A percentile compares a stretch with the other conserved stretches of the same genome.
phyloP scores from a whole-genome alignment of 1,284 basidiomycete species.

The Apiotrichum porosum region DNA sequence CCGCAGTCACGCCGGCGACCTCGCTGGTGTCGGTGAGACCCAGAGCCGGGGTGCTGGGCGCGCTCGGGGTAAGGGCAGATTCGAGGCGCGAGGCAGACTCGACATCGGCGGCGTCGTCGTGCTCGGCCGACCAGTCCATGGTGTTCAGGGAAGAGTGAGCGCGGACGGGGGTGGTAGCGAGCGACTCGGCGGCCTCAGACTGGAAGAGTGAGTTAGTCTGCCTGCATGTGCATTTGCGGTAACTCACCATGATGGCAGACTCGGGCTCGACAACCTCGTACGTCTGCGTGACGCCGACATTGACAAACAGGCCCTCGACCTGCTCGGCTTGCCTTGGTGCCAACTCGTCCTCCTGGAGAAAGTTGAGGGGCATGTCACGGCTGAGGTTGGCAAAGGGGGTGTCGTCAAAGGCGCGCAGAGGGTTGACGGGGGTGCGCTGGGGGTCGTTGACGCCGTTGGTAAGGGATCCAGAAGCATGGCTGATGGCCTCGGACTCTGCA shows the following conservation, averaged over 20 bases:
- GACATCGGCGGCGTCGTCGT: conserved; percentile 16
- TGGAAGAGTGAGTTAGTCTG: not conserved
- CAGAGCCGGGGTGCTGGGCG: too few relatives aligned
- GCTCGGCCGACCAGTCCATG: conserved; percentile 31
- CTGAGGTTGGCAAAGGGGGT: not conserved
- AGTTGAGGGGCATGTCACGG: conserved; percentile 30
- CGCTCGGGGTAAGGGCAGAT: not conserved
- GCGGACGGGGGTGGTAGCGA: not conserved
- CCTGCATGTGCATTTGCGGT: too few relatives aligned
- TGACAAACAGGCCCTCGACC: conserved; percentile 16
- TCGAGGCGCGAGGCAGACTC: not conserved
- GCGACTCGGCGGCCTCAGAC: conserved; percentile 5
- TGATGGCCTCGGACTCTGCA: not conserved
- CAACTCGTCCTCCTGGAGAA: conserved; percentile 45
- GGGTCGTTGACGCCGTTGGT: conserved; percentile 2
- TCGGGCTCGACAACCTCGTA: conserved; percentile 26
- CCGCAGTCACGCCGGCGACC: not conserved
- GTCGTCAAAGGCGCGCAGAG: conserved; percentile 4
- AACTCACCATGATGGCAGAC: not conserved
- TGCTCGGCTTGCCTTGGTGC: conserved; percentile 7
- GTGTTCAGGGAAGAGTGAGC: not conserved
- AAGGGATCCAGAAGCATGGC: not conserved
- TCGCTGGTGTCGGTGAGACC: too few relatives aligned
- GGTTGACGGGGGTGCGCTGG: conserved; percentile 6
- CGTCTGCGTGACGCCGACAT: conserved; percentile 4